These are phyloP conservation scores for Oenanthe sinensis DNA, from an alignment of 129 eudicot genomes.

Conservation along the genomic window DNA sequence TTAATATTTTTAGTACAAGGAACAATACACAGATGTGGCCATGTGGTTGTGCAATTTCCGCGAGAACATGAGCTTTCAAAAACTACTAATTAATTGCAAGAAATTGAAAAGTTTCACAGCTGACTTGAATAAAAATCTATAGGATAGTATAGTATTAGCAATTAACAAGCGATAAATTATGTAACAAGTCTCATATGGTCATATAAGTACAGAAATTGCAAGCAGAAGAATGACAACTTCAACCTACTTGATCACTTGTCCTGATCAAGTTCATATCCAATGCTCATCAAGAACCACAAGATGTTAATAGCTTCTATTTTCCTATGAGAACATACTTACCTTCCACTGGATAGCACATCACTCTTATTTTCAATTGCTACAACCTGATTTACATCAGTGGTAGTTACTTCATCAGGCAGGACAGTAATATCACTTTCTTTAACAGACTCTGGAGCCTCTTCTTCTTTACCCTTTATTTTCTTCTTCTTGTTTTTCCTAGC, in stretches of 20 bases:
- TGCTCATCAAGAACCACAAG: not conserved
- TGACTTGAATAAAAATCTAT: not conserved
- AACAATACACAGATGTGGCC: not conserved
- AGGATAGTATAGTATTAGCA: not conserved
- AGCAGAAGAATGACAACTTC: not conserved
- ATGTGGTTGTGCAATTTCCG: not conserved
- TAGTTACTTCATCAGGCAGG: conserved; percentile 13
- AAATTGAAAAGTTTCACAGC: not conserved
- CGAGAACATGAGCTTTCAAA: too few relatives aligned
- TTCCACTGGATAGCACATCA: conserved; percentile 28
- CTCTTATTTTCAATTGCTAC: conserved; percentile 13
- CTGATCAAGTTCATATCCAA: not conserved
- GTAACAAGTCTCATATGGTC: not conserved
- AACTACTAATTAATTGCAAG: not conserved
- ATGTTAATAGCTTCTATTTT: not conserved
- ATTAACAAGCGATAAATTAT: not conserved
- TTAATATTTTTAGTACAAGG: not conserved
- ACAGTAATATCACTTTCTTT: conserved; percentile 9
- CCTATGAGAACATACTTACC: conserved; percentile 22
- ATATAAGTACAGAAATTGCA: not conserved
- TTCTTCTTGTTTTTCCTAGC: conserved; percentile 59
- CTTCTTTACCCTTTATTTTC: conserved; percentile 30
- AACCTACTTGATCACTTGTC: not conserved
- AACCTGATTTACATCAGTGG: conserved; percentile 2
- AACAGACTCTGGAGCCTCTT: conserved; percentile 22